phyloP scores from a whole-genome alignment of 164 flowering plant genomes.

The Saururus chinensis region DNA sequence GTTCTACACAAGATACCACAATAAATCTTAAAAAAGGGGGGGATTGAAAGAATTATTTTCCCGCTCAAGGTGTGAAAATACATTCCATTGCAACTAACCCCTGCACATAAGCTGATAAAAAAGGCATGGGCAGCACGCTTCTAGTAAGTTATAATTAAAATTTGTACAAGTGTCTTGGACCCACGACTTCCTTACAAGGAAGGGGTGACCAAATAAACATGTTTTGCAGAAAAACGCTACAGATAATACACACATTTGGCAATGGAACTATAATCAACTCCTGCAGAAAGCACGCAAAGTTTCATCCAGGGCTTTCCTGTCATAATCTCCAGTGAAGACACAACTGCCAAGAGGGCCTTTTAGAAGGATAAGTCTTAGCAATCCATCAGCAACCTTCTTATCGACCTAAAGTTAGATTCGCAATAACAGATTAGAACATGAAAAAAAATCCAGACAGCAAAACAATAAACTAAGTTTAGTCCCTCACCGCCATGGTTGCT shows the following conservation, averaged over 20 bases:
- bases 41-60: too few species aligned
- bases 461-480: background rate
- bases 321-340: conserved; percentile 93
- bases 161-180: too few species aligned
- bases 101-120: too few species aligned
- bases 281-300: conserved; percentile 78
- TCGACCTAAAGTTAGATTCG: conserved; percentile 49
- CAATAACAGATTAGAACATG: background rate
- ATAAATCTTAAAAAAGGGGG: too few species aligned
- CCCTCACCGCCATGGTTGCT: conserved; percentile 85
- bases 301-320: conserved; percentile 69
- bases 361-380: conserved; percentile 84
- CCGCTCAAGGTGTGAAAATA: too few species aligned
- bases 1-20: too few species aligned
- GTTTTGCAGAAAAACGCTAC: background rate
- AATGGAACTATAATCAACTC: conserved; percentile 26
- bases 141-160: too few species aligned
- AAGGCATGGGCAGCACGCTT: too few species aligned
- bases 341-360: conserved; percentile 95
- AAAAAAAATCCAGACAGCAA: background rate
- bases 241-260: background rate
- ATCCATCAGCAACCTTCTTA: conserved; percentile 97
- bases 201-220: background rate
- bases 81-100: too few species aligned
- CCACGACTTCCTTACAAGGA: too few species aligned